Evolutionary conservation across 2,329 filamentous ascomycete species (phyloP).

Genomic region (Pestalotiopsis sp.): DNA sequence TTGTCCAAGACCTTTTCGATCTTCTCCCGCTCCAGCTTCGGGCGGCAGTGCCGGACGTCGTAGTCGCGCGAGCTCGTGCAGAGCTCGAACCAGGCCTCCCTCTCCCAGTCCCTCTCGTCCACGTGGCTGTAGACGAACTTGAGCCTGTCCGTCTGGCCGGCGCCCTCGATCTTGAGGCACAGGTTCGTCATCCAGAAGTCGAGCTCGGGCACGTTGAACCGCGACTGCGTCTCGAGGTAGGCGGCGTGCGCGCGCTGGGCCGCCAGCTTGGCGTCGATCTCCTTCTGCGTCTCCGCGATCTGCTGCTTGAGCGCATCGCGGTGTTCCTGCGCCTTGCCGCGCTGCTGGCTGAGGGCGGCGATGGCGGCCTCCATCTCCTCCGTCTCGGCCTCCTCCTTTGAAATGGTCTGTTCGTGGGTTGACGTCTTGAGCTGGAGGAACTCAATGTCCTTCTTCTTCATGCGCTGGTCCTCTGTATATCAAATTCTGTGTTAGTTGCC

Average conservation of each 20-base stretch:
- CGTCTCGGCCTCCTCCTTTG: constrained; percentile 76
- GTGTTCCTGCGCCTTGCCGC: constrained; percentile 59
- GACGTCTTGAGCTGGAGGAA: constrained; percentile 73
- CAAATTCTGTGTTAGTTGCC: background rate
- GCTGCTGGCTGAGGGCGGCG: constrained; percentile 57
- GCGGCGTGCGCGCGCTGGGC: constrained; percentile 72
- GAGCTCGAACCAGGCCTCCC: constrained; percentile 92
- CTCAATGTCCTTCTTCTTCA: constrained; percentile 85
- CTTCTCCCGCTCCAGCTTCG: constrained; percentile 78
- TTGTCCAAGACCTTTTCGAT: constrained; percentile 76
- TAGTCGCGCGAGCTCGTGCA: constrained; percentile 82
- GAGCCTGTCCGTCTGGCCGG: constrained; percentile 78
- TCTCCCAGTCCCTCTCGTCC: constrained; percentile 83
- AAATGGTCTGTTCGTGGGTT: constrained; percentile 72
- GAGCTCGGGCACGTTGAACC: constrained; percentile 89
- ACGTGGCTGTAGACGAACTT: constrained; percentile 90
- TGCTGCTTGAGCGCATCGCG: constrained; percentile 61
- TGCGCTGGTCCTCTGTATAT: constrained; percentile 79
- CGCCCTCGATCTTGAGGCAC: constrained; percentile 86
- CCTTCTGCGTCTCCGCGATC: constrained; percentile 67
- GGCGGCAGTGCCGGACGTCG: constrained; percentile 77
- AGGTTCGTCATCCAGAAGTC: constrained; percentile 95
- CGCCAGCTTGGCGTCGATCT: constrained; percentile 70
- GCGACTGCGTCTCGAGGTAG: constrained; percentile 78
- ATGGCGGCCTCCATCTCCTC: constrained; percentile 72